Evolutionary conservation across 2,329 filamentous ascomycete species (phyloP).

Genomic region (Colletotrichum sp.): DNA sequence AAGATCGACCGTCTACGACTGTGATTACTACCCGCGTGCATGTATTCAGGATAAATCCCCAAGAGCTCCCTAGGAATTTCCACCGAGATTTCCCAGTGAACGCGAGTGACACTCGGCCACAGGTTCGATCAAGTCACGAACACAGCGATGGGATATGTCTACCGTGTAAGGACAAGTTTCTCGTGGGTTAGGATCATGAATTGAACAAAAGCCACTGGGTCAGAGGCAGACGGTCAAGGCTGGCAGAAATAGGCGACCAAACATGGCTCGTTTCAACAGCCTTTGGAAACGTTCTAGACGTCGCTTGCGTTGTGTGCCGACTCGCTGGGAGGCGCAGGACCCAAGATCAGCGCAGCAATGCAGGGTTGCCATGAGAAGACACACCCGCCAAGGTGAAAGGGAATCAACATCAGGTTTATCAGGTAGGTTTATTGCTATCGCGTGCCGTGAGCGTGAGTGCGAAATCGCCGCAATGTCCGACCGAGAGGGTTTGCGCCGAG

Average conservation of each 20-base stretch:
- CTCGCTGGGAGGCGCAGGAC: neutral
- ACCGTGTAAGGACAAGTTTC: neutral
- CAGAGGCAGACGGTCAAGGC: neutral
- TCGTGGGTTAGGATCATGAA: neutral
- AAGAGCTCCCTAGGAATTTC: neutral
- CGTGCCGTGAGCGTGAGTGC: neutral
- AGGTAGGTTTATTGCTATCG: neutral
- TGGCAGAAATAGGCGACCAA: neutral
- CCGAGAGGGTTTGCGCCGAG: neutral
- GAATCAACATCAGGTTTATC: neutral
- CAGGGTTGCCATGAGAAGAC: neutral
- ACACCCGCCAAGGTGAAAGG: neutral
- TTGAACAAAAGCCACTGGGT: neutral
- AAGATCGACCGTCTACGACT: neutral
- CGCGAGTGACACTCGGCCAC: neutral
- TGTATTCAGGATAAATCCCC: neutral
- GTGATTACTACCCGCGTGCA: neutral
- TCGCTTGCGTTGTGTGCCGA: neutral
- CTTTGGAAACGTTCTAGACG: neutral
- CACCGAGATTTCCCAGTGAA: neutral
- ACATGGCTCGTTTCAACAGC: neutral
- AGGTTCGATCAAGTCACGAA: neutral
- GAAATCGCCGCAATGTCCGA: neutral
- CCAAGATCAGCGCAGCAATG: neutral
- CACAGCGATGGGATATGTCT: neutral